Conservation (phyloP, 257 asterid species). For the Anisodus acutangulus region DNA sequence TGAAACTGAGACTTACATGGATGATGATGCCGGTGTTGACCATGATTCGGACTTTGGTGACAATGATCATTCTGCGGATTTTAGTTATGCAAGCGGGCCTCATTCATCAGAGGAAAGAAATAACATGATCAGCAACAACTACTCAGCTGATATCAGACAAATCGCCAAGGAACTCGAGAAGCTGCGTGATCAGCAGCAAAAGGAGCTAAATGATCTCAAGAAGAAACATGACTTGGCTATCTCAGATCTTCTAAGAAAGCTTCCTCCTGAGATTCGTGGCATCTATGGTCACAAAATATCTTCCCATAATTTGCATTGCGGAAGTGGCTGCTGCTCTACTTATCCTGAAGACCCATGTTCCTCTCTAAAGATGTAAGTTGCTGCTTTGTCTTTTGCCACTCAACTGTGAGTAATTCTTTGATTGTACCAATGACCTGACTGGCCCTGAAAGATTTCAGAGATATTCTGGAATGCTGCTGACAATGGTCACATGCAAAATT, state of each 20-base stretch:
- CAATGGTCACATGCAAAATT: background rate
- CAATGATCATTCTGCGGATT: slow-evolving; percentile 33
- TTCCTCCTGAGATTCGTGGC: slow-evolving; percentile 57
- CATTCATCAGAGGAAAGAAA: slow-evolving; percentile 39
- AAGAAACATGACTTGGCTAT: slow-evolving; percentile 65
- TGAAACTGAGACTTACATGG: slow-evolving; percentile 36
- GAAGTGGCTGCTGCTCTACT: slow-evolving; percentile 32
- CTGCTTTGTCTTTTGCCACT: slow-evolving; percentile 31
- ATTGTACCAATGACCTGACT: slow-evolving; percentile 29
- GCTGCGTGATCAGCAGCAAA: slow-evolving; percentile 62
- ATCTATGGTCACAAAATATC: slow-evolving; percentile 53
- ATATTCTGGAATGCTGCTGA: slow-evolving; percentile 31
- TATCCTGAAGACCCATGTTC: slow-evolving; percentile 41
- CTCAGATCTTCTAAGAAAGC: slow-evolving; percentile 54
- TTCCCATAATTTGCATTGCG: slow-evolving; percentile 37
- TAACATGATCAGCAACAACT: slow-evolving; percentile 34
- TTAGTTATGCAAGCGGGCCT: slow-evolving; percentile 35
- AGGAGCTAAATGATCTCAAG: slow-evolving; percentile 67
- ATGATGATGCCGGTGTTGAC: slow-evolving; percentile 37
- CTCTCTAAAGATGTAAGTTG: slow-evolving; percentile 43
- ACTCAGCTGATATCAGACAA: slow-evolving; percentile 43
- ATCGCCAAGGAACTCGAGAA: slow-evolving; percentile 61
- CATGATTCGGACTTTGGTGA: slow-evolving; percentile 32
- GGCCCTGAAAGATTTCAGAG: slow-evolving; percentile 34
- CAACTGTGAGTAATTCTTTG: slow-evolving; percentile 35